phyloP scores from a whole-genome alignment of 2,329 filamentous ascomycete genomes.

The Botrytis sinoallii region DNA sequence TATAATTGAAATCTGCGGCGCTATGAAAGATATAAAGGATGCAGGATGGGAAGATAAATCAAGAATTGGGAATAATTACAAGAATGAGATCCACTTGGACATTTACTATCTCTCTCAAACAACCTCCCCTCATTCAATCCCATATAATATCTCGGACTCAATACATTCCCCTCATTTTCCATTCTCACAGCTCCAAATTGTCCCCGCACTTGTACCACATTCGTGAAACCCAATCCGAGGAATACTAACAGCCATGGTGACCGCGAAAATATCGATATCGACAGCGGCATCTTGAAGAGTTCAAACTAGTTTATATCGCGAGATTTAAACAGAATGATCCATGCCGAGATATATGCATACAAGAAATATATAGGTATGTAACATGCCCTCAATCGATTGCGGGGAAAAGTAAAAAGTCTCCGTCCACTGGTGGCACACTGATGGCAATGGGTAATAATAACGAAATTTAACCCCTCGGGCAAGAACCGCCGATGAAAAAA shows the following conservation, averaged over 20 bases:
- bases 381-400: neutral
- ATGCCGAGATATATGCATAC: neutral
- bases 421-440: neutral
- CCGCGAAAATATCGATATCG: neutral
- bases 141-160: constrained; percentile 32
- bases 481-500: neutral
- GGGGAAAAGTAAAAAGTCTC: neutral
- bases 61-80: constrained; percentile 26
- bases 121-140: constrained; percentile 22
- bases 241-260: neutral
- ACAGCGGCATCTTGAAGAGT: neutral
- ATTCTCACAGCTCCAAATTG: constrained; percentile 11
- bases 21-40: neutral
- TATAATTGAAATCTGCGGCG: neutral
- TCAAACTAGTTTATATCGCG: neutral
- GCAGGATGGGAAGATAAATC: neutral
- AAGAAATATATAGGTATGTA: neutral
- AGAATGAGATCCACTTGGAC: constrained; percentile 28
- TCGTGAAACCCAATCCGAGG: neutral
- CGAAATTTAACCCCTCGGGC: too few species aligned
- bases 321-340: neutral
- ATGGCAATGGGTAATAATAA: neutral
- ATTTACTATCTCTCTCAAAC: constrained; percentile 24
- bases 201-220: neutral
- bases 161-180: constrained; percentile 11